Evolutionary conservation across 2,329 filamentous ascomycete genomes (phyloP).

Genomic region (Scytalidium sp.): DNA sequence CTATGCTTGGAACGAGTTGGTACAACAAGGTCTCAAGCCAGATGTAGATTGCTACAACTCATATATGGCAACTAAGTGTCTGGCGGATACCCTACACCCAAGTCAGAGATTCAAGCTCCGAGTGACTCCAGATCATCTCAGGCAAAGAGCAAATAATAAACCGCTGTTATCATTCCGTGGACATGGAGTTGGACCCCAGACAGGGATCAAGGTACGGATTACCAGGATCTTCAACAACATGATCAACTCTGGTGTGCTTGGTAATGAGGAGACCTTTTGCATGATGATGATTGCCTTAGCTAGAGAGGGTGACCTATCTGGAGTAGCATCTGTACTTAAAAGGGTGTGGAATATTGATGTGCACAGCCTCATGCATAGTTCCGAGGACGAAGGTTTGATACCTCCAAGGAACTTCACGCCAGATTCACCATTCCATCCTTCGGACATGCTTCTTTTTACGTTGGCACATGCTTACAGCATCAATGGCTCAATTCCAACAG

Average conservation of each 20-base stretch:
- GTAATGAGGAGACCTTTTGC: conserved; percentile 50
- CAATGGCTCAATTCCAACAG: conserved; percentile 59
- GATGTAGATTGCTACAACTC: conserved; percentile 52
- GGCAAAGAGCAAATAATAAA: conserved; percentile 14
- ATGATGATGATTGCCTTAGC: conserved; percentile 49
- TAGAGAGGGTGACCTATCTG: conserved; percentile 47
- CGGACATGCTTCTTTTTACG: conserved; percentile 54
- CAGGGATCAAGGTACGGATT: conserved; percentile 15
- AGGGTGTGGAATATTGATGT: conserved; percentile 49
- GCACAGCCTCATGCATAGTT: conserved; percentile 5
- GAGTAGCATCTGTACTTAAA: conserved; percentile 44
- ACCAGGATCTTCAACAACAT: conserved; percentile 43
- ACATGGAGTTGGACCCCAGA: conserved; percentile 16
- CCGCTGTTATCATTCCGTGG: conserved; percentile 17
- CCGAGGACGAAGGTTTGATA: conserved; percentile 23
- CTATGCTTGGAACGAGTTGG: conserved; percentile 43
- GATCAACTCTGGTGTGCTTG: conserved; percentile 36
- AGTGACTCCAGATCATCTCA: conserved; percentile 26
- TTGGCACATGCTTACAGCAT: conserved; percentile 68
- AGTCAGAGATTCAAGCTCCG: conserved; percentile 28
- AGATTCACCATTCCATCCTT: conserved; percentile 57
- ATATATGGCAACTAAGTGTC: conserved; percentile 47
- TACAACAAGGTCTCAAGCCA: conserved; percentile 33
- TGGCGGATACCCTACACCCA: conserved; percentile 39
- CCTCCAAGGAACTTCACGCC: conserved; percentile 33